Conservation (phyloP, 106 monocot species). For the Platanthera zijinensis region DNA sequence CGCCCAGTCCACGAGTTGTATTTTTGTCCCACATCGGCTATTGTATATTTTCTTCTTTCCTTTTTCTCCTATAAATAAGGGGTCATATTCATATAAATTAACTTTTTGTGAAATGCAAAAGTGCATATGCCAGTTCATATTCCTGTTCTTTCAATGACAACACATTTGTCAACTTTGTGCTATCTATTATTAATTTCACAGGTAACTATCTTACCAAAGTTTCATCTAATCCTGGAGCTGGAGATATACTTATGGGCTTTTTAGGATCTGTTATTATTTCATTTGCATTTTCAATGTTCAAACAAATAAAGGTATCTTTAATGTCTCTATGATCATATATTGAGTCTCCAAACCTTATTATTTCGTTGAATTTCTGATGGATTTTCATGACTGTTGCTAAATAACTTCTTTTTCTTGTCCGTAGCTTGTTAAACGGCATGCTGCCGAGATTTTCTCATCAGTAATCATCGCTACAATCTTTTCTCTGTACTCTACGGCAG, state of each 20-base stretch:
- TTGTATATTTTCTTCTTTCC: no score
- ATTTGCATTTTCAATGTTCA: conserved; percentile 99
- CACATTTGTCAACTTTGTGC: background rate
- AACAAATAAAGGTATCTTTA: conserved; percentile 74
- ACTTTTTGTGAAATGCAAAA: no score
- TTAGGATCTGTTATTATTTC: conserved; percentile 95
- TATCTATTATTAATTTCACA: conserved; percentile 15
- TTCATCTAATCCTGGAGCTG: conserved; percentile 93
- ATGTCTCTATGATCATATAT: background rate
- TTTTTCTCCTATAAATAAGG: no score
- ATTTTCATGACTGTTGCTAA: conserved; percentile 10
- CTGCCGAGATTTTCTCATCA: conserved; percentile 94
- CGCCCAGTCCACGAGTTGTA: no score
- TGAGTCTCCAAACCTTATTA: background rate
- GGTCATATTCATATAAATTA: no score
- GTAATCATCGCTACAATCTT: conserved; percentile 62
- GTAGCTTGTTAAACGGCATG: conserved; percentile 92
- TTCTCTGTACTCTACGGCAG: conserved; percentile 88
- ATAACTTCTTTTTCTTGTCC: conserved; percentile 2
- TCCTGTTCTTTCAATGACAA: background rate
- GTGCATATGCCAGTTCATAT: background rate
- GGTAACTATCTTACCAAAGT: conserved; percentile 82
- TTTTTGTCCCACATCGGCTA: no score
- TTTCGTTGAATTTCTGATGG: background rate
- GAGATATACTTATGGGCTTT: conserved; percentile 95